Evolutionary conservation across 2,329 filamentous ascomycete species (phyloP).

Genomic region (Polychaeton citri): DNA sequence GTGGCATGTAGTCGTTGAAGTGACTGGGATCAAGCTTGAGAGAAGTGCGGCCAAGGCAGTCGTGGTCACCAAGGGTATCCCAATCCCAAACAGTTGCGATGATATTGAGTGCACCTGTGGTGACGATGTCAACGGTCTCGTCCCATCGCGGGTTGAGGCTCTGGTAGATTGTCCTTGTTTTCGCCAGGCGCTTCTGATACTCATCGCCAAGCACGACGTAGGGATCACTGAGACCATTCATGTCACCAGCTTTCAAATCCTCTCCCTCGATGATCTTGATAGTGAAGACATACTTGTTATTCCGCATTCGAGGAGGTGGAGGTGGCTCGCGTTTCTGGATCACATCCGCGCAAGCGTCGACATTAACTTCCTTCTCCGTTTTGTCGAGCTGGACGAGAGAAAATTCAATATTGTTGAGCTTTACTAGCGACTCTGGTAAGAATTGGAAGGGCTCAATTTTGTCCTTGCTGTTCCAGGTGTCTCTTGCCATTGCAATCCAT

Average conservation of each 20-base stretch:
- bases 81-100: conserved; percentile 98
- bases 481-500: conserved; percentile 84
- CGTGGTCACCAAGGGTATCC: conserved; percentile 92
- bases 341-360: conserved; percentile 76
- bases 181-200: conserved; percentile 90
- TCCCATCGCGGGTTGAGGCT: conserved; percentile 95
- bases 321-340: conserved; percentile 63
- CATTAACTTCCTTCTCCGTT: conserved; percentile 78
- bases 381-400: conserved; percentile 85
- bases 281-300: conserved; percentile 89
- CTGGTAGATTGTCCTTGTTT: conserved; percentile 82
- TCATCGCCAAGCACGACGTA: conserved; percentile 96
- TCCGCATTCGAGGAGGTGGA: conserved; percentile 50
- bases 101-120: conserved; percentile 79
- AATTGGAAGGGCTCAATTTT: conserved; percentile 96
- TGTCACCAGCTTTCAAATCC: conserved; percentile 94
- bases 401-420: conserved; percentile 95
- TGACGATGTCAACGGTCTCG: conserved; percentile 90
- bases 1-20: conserved; percentile 88
- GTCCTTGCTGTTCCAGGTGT: conserved; percentile 78
- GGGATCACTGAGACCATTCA: conserved; percentile 85
- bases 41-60: conserved; percentile 93
- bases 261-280: conserved; percentile 98
- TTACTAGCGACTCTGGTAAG: conserved; percentile 88
- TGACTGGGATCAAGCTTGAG: conserved; percentile 96